phyloP scores from a whole-genome alignment of 768 basidiomycete genomes.

The Heimioporus sp. region DNA sequence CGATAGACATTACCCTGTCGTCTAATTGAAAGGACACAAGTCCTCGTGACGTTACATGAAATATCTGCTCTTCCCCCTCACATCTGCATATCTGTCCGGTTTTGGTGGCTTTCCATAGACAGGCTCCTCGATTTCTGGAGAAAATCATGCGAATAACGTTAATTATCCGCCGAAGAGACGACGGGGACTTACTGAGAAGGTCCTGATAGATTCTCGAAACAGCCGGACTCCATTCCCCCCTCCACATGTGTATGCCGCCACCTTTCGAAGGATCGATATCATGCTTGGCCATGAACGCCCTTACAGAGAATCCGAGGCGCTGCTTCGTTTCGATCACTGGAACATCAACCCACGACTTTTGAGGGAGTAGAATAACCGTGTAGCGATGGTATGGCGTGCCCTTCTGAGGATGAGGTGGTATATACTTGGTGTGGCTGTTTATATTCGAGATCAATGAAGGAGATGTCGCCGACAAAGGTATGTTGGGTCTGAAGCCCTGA shows the following conservation, averaged over 20 bases:
- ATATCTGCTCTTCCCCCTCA: slow-evolving; percentile 30
- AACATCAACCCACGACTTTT: slow-evolving; percentile 48
- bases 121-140: slow-evolving; percentile 21
- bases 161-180: neutral
- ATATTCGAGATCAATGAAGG: slow-evolving; percentile 38
- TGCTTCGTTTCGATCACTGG: slow-evolving; percentile 44
- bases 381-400: slow-evolving; percentile 94
- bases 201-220: slow-evolving; percentile 66
- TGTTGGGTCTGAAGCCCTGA: slow-evolving; percentile 60
- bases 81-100: slow-evolving; percentile 28
- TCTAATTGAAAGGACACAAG: neutral
- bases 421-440: slow-evolving; percentile 66
- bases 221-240: slow-evolving; percentile 68
- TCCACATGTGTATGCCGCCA: slow-evolving; percentile 82
- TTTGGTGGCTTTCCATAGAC: slow-evolving; percentile 29
- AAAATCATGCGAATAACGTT: neutral
- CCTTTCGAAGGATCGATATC: slow-evolving; percentile 52
- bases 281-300: slow-evolving; percentile 58
- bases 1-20: neutral
- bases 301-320: slow-evolving; percentile 63
- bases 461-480: slow-evolving; percentile 66
- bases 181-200: slow-evolving; percentile 56
- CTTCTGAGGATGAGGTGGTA: slow-evolving; percentile 89
- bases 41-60: slow-evolving; percentile 13
- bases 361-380: slow-evolving; percentile 70